Evolutionary conservation across 495 filamentous ascomycete genomes (phyloP).

Genomic region (Tetracladium setigerum): DNA sequence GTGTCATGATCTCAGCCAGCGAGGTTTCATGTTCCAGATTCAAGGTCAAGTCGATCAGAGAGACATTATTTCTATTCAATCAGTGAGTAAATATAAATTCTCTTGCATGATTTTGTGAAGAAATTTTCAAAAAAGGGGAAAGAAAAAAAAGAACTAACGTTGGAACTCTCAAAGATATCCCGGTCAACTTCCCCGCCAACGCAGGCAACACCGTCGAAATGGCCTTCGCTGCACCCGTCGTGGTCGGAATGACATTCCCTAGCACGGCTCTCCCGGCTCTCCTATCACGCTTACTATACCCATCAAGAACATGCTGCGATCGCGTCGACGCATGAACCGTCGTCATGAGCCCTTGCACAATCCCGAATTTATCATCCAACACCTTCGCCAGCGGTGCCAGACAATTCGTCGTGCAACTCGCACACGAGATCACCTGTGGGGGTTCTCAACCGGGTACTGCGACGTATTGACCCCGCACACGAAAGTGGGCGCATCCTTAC

Average conservation of each 20-base stretch:
- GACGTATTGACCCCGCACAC: slow-evolving; percentile 7
- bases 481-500: slow-evolving; percentile 5
- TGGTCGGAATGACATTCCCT: slow-evolving; percentile 9
- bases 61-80: slow-evolving; percentile 4
- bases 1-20: not conserved
- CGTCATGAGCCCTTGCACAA: slow-evolving; percentile 4
- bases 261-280: slow-evolving; percentile 5
- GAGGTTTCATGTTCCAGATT: slow-evolving; percentile 4
- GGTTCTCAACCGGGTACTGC: not conserved
- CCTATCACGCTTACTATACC: slow-evolving; percentile 8
- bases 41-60: slow-evolving; percentile 5
- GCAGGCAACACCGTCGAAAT: slow-evolving; percentile 7
- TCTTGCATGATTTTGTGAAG: too few relatives aligned
- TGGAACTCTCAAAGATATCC: slow-evolving; percentile 8
- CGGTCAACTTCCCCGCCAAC: slow-evolving; percentile 3
- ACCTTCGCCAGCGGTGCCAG: slow-evolving; percentile 7
- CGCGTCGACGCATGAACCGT: slow-evolving; percentile 7
- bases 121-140: too few relatives aligned
- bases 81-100: too few relatives aligned
- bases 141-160: not conserved
- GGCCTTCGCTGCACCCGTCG: slow-evolving; percentile 7
- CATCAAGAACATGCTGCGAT: slow-evolving; percentile 9
- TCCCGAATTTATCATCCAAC: slow-evolving; percentile 7
- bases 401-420: slow-evolving; percentile 11
- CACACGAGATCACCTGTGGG: slow-evolving; percentile 1